phyloP scores from a whole-genome alignment of 2,329 filamentous ascomycete genomes.

The Xylariaceae sp. region DNA sequence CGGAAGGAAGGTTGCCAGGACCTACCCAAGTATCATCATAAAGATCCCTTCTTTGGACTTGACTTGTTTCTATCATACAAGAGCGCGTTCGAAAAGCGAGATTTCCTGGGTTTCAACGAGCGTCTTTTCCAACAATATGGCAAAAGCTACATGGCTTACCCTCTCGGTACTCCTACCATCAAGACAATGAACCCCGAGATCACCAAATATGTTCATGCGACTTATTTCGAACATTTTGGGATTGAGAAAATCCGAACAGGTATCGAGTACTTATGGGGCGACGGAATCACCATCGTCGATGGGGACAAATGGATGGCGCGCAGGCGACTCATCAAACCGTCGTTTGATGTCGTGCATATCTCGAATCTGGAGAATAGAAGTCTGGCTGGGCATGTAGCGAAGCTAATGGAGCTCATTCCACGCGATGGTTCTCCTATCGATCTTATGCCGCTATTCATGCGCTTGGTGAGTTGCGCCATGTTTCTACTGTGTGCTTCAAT shows the following conservation, averaged over 20 bases:
- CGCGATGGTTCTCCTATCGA: conserved; percentile 8
- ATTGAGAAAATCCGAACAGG: conserved; percentile 12
- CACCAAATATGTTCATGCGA: conserved; percentile 13
- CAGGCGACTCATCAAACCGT: conserved; percentile 10
- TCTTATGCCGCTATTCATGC: conserved; percentile 8
- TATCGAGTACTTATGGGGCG: conserved; percentile 10
- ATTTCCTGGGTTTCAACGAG: conserved; percentile 13
- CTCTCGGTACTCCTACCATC: conserved; percentile 6
- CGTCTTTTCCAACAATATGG: conserved; percentile 11
- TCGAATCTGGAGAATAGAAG: conserved; percentile 8
- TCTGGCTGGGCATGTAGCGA: conserved; percentile 8
- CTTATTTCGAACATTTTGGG: conserved; percentile 13
- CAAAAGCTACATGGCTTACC: conserved; percentile 4
- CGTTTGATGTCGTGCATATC: conserved; percentile 6
- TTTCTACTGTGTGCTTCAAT: too few species aligned
- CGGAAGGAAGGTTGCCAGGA: conserved; percentile 8
- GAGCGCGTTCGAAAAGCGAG: conserved; percentile 11
- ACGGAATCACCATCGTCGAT: conserved; percentile 10
- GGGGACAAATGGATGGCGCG: conserved; percentile 9
- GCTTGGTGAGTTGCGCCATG: conserved; percentile 1
- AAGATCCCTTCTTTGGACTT: conserved; percentile 20
- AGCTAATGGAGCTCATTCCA: conserved; percentile 9
- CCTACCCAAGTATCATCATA: conserved; percentile 18
- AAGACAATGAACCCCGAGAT: conserved; percentile 14
- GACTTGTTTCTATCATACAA: conserved; percentile 19